phyloP scores from a whole-genome alignment of 148 eudicot genomes.

The Tetragonia tetragonoides region DNA sequence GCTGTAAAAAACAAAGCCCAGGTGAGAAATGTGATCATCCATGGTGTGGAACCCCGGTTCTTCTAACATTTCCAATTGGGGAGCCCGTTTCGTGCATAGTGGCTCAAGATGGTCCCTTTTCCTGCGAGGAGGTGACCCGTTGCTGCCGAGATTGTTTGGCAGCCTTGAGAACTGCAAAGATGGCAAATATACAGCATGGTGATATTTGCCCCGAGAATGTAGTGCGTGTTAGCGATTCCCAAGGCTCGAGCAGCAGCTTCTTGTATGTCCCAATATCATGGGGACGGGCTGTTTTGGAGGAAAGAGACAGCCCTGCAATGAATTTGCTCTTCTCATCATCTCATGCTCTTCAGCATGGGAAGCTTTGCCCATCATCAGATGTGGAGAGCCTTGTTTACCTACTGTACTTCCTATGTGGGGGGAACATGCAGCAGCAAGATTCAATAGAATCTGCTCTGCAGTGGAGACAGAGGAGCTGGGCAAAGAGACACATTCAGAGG shows the following conservation, averaged over 20 bases:
- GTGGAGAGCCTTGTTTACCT: constrained; percentile 73
- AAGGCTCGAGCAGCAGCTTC: constrained; percentile 28
- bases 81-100: constrained; percentile 50
- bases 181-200: constrained; percentile 66
- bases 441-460: constrained; percentile 75
- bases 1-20: constrained; percentile 51
- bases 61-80: constrained; percentile 63
- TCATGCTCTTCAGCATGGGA: constrained; percentile 75
- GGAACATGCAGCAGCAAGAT: constrained; percentile 58
- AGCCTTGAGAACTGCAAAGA: constrained; percentile 61
- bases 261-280: constrained; percentile 55
- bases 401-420: constrained; percentile 58
- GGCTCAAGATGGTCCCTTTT: constrained; percentile 51
- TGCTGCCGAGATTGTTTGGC: constrained; percentile 74
- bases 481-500: constrained; percentile 62
- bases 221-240: constrained; percentile 38
- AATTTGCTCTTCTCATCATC: constrained; percentile 71
- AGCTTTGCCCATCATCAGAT: constrained; percentile 78
- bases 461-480: constrained; percentile 73
- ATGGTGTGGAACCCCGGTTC: constrained; percentile 72
- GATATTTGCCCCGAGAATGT: constrained; percentile 74
- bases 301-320: constrained; percentile 69
- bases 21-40: constrained; percentile 72
- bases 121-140: constrained; percentile 58
- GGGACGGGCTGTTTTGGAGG: constrained; percentile 83